A percentile compares a stretch with the other conserved stretches of the same genome.
Conservation (phyloP, 805 yeast genomes). For the Myxozyma neotropica region DNA sequence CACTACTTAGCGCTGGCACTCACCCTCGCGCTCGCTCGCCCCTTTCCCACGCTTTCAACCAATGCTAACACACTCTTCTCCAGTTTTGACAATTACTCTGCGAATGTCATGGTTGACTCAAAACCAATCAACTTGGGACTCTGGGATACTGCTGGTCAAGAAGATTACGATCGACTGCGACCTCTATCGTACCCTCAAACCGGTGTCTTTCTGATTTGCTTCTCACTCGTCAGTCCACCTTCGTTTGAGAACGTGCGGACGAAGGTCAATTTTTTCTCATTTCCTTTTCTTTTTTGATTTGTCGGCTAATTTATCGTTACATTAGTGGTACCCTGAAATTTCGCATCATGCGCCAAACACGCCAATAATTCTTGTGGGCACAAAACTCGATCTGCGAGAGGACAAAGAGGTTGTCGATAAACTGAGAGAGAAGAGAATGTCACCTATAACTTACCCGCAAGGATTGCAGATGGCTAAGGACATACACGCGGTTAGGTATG, state of each 20-base stretch:
- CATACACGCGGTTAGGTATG: conserved; percentile 68
- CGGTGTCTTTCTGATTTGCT: conserved; percentile 82
- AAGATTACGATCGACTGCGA: conserved; percentile 85
- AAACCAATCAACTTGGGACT: conserved; percentile 82
- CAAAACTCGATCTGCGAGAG: conserved; percentile 84
- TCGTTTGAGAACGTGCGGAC: conserved; percentile 78
- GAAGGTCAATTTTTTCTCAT: conserved; percentile 44
- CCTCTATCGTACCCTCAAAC: conserved; percentile 93
- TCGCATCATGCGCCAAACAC: conserved; percentile 77
- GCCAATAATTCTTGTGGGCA: conserved; percentile 75
- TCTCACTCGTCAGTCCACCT: conserved; percentile 78
- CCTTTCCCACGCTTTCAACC: too few relatives aligned
- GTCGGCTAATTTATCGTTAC: background rate
- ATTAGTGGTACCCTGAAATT: conserved; percentile 76
- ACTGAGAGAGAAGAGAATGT: conserved; percentile 60
- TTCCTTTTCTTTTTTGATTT: background rate
- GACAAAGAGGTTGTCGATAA: conserved; percentile 71
- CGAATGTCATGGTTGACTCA: conserved; percentile 78
- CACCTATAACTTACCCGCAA: conserved; percentile 64
- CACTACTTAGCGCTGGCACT: too few relatives aligned
- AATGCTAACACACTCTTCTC: background rate
- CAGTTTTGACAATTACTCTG: conserved; percentile 82
- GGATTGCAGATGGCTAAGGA: conserved; percentile 70
- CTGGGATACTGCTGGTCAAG: conserved; percentile 97
- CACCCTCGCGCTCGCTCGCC: too few relatives aligned